Evolutionary conservation across 345 rosid genomes (phyloP).

Genomic region (Lepidium aucheri): DNA sequence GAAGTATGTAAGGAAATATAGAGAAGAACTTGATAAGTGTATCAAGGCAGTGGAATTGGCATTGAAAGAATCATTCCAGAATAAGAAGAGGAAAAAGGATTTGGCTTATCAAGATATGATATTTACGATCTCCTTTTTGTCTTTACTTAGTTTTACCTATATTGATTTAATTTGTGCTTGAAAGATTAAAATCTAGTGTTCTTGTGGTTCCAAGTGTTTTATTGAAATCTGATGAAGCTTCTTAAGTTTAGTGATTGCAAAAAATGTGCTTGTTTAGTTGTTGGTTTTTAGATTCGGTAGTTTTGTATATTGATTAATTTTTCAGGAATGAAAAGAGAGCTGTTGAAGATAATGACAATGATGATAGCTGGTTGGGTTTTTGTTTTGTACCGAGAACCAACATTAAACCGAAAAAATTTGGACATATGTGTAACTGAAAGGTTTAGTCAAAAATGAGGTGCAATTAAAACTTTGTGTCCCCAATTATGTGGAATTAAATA

Average conservation of each 20-base stretch:
- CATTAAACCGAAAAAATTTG: too few relatives aligned
- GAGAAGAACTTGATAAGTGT: slow-evolving; percentile 70
- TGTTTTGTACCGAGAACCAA: too few relatives aligned
- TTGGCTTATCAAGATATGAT: too few relatives aligned
- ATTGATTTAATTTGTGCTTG: background rate
- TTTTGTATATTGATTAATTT: background rate
- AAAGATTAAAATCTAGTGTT: background rate
- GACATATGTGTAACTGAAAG: too few relatives aligned
- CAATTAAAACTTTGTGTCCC: too few relatives aligned
- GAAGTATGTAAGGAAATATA: slow-evolving; percentile 63
- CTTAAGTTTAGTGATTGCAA: background rate
- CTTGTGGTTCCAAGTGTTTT: background rate
- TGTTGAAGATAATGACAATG: slow-evolving; percentile 59
- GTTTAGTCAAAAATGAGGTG: too few relatives aligned
- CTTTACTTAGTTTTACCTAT: background rate
- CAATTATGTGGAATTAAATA: too few relatives aligned
- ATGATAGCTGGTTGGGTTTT: slow-evolving; percentile 28
- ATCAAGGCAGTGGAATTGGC: slow-evolving; percentile 76
- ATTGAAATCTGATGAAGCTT: background rate
- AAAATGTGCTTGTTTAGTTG: background rate
- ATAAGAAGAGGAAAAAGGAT: slow-evolving; percentile 41
- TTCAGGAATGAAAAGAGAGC: too few relatives aligned
- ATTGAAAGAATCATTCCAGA: slow-evolving; percentile 48
- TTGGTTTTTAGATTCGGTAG: background rate
- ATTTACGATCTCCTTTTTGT: background rate